Conservation (phyloP, 1,284 basidiomycete species). For the Agaricales sp. region DNA sequence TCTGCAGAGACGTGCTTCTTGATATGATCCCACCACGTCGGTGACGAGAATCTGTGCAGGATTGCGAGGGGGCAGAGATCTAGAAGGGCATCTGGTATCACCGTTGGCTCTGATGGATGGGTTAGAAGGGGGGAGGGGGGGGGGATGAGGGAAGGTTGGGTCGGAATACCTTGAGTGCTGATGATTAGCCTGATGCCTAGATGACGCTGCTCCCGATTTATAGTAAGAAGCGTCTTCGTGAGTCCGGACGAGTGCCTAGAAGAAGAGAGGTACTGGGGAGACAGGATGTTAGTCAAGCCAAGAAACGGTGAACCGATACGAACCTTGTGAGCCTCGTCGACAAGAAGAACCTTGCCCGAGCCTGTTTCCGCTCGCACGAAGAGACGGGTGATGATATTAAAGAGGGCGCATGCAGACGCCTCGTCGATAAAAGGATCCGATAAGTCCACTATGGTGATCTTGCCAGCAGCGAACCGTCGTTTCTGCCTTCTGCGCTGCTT, state of each 20-base stretch:
- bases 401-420: constrained; percentile 53
- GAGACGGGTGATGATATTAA: constrained; percentile 55
- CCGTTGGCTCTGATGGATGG: neutral
- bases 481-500: no score
- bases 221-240: neutral
- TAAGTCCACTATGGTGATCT: constrained; percentile 53
- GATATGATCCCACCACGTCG: neutral
- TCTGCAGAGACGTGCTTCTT: neutral
- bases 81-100: neutral
- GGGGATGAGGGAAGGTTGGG: neutral
- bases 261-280: neutral
- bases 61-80: neutral
- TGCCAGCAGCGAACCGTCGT: constrained; percentile 37
- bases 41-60: neutral
- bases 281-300: no score
- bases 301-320: constrained; percentile 10
- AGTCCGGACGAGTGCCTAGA: neutral
- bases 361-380: constrained; percentile 51
- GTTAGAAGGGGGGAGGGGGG: neutral
- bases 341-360: constrained; percentile 60
- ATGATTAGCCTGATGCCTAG: neutral
- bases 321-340: constrained; percentile 71
- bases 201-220: neutral
- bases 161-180: neutral
- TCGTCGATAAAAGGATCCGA: constrained; percentile 67